Evolutionary conservation across 306 rosid species (phyloP).

Genomic region (Ormosia semicastrata): DNA sequence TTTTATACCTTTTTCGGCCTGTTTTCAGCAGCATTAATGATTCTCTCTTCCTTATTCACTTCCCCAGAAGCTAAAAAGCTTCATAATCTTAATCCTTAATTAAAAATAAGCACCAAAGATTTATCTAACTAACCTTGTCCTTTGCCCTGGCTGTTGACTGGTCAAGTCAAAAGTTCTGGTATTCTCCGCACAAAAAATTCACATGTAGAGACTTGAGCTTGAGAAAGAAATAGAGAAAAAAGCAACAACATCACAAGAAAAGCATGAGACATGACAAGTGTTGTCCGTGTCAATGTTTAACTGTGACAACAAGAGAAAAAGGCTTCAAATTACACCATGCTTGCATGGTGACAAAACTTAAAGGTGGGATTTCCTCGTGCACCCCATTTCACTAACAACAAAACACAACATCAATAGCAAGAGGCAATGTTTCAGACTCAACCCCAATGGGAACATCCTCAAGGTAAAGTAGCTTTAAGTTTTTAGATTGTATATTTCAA

Average conservation of each 20-base stretch:
- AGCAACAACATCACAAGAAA: conserved; percentile 64
- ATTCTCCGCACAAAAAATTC: conserved; percentile 54
- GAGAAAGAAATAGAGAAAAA: conserved; percentile 38
- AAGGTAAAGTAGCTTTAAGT: conserved; percentile 39
- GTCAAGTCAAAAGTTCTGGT: conserved; percentile 43
- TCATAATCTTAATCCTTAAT: conserved; percentile 1
- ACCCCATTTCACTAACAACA: conserved; percentile 25
- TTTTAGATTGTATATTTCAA: conserved; percentile 20
- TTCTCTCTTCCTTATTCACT: conserved; percentile 17
- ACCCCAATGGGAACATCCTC: conserved; percentile 10
- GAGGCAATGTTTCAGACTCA: conserved; percentile 27
- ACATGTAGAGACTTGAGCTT: conserved; percentile 32
- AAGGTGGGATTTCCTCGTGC: conserved; percentile 35
- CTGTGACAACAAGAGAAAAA: conserved; percentile 38
- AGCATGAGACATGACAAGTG: conserved; percentile 62
- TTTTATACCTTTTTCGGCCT: conserved; percentile 11
- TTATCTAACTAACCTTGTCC: conserved; percentile 52
- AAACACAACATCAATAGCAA: conserved; percentile 21
- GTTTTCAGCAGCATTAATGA: conserved; percentile 28
- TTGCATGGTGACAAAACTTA: conserved; percentile 29
- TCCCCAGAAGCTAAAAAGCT: conserved; percentile 30
- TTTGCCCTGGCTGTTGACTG: conserved; percentile 44
- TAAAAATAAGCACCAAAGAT: conserved; percentile 23
- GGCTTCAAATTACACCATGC: conserved; percentile 35
- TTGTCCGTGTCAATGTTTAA: conserved; percentile 38